Evolutionary conservation across 257 asterid genomes (phyloP).

Genomic region (Rehmannia glutinosa): DNA sequence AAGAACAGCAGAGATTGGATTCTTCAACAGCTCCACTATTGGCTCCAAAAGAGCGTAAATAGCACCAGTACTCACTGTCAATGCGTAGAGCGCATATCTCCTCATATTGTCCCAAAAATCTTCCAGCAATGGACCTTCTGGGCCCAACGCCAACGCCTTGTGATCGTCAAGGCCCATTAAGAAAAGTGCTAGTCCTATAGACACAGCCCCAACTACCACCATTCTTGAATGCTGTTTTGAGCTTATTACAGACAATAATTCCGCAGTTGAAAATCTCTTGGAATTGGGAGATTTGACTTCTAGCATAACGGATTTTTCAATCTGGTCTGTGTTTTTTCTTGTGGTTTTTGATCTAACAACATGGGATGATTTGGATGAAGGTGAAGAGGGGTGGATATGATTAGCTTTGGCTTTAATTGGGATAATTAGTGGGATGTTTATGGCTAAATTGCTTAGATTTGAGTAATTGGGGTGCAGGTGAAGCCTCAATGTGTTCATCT

Average conservation of each 20-base stretch:
- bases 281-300: neutral
- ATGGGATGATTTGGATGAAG: constrained; percentile 9
- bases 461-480: constrained; percentile 32
- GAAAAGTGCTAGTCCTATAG: constrained; percentile 50
- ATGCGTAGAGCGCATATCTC: constrained; percentile 70
- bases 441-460: constrained; percentile 15
- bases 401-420: constrained; percentile 26
- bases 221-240: constrained; percentile 32
- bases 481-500: constrained; percentile 41
- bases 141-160: constrained; percentile 79
- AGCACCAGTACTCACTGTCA: constrained; percentile 93
- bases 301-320: neutral
- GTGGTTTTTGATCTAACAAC: constrained; percentile 4
- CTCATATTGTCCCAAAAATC: constrained; percentile 99
- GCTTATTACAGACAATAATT: neutral
- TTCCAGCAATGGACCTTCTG: constrained; percentile 91
- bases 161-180: constrained; percentile 68
- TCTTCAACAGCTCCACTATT: constrained; percentile 61
- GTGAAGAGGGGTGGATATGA: neutral
- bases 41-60: constrained; percentile 62
- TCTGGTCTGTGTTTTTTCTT: constrained; percentile 8
- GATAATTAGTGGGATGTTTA: constrained; percentile 7
- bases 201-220: constrained; percentile 43
- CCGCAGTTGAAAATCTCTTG: neutral
- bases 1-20: constrained; percentile 79